Conservation (phyloP, 441 rosid genomes). For the Hura crepitans region DNA sequence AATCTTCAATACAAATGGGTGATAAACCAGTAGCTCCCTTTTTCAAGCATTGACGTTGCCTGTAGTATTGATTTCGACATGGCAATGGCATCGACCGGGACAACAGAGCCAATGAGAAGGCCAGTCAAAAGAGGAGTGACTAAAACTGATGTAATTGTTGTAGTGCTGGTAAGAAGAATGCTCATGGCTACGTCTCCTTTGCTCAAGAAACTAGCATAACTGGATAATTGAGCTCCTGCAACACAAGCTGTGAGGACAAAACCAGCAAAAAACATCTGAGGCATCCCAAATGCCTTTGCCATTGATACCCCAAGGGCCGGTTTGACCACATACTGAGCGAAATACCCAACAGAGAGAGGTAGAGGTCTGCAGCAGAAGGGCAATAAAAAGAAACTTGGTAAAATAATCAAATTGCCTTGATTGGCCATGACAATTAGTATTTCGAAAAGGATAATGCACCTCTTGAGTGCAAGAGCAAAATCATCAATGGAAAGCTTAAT, state of each 20-base stretch:
- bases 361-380: conserved; percentile 59
- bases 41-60: conserved; percentile 36
- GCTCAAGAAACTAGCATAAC: conserved; percentile 83
- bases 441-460: conserved; percentile 34
- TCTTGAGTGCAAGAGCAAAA: conserved; percentile 79
- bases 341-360: conserved; percentile 74
- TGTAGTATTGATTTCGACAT: conserved; percentile 93
- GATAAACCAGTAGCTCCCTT: neutral
- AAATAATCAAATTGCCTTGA: conserved; percentile 14
- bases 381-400: conserved; percentile 20
- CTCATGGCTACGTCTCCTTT: conserved; percentile 92
- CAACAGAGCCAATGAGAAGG: conserved; percentile 78
- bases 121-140: conserved; percentile 78
- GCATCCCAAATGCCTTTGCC: conserved; percentile 69
- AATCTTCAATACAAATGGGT: conserved; percentile 3
- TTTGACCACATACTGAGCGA: conserved; percentile 69
- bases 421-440: neutral
- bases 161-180: conserved; percentile 78
- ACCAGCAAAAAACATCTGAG: conserved; percentile 68
- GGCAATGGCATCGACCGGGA: conserved; percentile 83
- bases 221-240: conserved; percentile 87
- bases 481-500: conserved; percentile 72
- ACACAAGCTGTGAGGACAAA: conserved; percentile 86
- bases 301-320: conserved; percentile 65
- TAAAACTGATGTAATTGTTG: conserved; percentile 72